Evolutionary conservation across 352 stramenopile species (phyloP), one percentile per base, ranked within the genome.

Genomic region (Pythium sukuiense): DNA sequence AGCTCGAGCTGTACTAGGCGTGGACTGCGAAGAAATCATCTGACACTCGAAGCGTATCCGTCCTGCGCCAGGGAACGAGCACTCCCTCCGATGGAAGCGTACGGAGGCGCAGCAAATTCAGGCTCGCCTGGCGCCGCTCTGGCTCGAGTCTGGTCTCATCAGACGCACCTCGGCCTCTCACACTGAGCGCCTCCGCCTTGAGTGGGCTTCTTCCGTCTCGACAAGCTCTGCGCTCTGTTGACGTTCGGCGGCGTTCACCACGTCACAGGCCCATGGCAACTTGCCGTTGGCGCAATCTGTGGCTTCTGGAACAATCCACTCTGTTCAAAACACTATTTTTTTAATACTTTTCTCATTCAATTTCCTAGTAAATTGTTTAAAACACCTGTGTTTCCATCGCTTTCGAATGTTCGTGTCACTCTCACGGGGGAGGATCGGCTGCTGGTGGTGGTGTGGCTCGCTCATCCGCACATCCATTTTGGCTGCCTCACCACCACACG

Each of bases 231-330:
- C 32, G 32, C 35, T n/a, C n/a, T n/a, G 11, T 41, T 2, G 35
- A 41, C 41, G 41, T 49, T 49, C 41, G 41, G 14, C 41, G 41
- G 18, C 43, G 43, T 50, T 50, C n/a, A 50, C 43, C 58, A 64
- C 37, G 58, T 57, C 39, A 32, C 56, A 62, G 20, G 24, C 13
- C 43, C 16, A 26, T 3, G 30, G 41, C 59, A 57, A 58, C 26
- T 69, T 57, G 50, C 61, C 14, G 61, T 61, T 52, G 18, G 16
- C 12, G 41, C 43, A 55, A 56, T 55, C 14, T 53, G 53, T n/a
- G 8, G 32, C 59, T 71, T 71, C 64, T 71, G 64, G 64, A 71
- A 71, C 53, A 65, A 71, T 71, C 64, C 41, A 71, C 35, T 50
- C 48, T n/a, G 60, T 67, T 60, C 39, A 6, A 59, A 67, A 60